Evolutionary conservation across 148 eudicot species (phyloP), one percentile per base, ranked within the genome.

Genomic region (Camellia sinensis): DNA sequence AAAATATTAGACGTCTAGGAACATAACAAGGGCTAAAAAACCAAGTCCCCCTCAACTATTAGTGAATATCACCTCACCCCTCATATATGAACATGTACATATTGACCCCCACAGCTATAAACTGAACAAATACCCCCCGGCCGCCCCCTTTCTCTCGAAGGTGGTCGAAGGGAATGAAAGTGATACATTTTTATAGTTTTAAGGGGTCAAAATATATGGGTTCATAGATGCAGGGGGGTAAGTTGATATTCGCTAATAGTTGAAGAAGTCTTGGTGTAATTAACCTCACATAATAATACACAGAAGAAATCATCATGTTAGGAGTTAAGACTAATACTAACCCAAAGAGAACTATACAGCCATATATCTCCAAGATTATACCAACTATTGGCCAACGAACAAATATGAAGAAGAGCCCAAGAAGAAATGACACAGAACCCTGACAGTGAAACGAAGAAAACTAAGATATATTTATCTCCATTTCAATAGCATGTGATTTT

Each of bases 311-410:
- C 46, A 71, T 46, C 41, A 73, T 6, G 46, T 5, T 7, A 22
- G 15, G 3, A 57, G 70, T 46, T 18, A 22, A 41, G 60, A 72
- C 40, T 48, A 73, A 83, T 53, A 71, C 89, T 79, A 57, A 89
- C 92, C 92, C 87, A 62, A 89, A 89, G 43, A 89, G 84, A 22
- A 84, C 78, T 59, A 87, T 72, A 70, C 85, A 84, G 44, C 90
- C 90, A 76, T 84, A 86, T 60, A 86, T 66, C 68, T 89, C 92
- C 22, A 89, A 80, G 12, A 87, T 57, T 69, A 89, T 89, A 52
- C 92, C 92, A 73, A 89, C 81, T 75, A 89, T 45, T 60, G 92
- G 92, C 92, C 92, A 89, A 19, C 90, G 87, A 21, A 89, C 92
- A 83, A 89, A 86, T 71, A 89, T 81, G 75, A 89, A 84, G 84